Conservation (phyloP, 1,284 basidiomycete genomes). For the Malassezia dermatis region DNA sequence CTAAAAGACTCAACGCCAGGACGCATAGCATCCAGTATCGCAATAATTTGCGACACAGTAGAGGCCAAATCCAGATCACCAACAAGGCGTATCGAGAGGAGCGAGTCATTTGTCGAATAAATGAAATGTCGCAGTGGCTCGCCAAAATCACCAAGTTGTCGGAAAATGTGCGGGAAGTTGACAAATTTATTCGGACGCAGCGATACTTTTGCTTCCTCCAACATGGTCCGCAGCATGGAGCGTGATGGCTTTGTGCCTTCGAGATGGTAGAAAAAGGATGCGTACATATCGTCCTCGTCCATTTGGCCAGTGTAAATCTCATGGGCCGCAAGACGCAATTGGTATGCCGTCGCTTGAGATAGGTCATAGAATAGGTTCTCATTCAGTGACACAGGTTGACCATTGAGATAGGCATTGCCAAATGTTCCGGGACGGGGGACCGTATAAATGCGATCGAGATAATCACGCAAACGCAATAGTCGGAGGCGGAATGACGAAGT, state of each 20-base stretch:
- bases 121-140: neutral
- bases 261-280: constrained; percentile 79
- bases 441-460: constrained; percentile 23
- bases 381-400: constrained; percentile 62
- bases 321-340: constrained; percentile 18
- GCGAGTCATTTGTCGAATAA: neutral
- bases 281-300: constrained; percentile 52
- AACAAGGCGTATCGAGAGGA: constrained; percentile 51
- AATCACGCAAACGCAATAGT: constrained; percentile 15
- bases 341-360: constrained; percentile 24
- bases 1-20: constrained; percentile 17
- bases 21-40: constrained; percentile 55
- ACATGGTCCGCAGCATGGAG: constrained; percentile 58
- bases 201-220: constrained; percentile 50
- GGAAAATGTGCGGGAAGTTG: neutral
- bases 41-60: constrained; percentile 56
- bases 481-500: neutral
- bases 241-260: constrained; percentile 61
- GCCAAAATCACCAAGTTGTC: neutral
- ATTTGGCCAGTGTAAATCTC: constrained; percentile 59
- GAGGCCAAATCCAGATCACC: constrained; percentile 64
- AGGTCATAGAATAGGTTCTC: constrained; percentile 51
- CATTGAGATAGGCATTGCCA: constrained; percentile 68
- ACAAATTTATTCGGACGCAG: neutral
- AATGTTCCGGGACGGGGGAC: constrained; percentile 9